Conservation (phyloP, 2,329 filamentous ascomycete species). For the Trichoderma cornu-damae region DNA sequence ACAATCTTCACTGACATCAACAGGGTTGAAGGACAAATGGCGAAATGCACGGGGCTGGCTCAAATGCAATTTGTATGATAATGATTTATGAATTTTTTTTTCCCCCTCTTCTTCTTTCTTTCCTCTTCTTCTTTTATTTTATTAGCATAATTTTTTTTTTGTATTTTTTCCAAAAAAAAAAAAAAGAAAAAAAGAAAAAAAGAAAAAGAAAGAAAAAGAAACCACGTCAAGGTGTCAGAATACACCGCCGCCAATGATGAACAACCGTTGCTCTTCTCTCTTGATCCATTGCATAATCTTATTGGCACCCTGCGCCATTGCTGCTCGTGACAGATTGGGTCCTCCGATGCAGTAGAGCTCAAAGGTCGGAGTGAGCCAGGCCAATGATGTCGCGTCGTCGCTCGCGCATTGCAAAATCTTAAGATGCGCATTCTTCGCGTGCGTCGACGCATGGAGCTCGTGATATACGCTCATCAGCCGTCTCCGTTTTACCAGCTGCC, state of each 20-base stretch:
- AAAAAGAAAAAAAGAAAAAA: too few species aligned
- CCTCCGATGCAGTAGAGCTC: constrained; percentile 95
- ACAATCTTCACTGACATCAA: not conserved
- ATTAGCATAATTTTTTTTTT: not conserved
- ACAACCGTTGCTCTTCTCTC: constrained; percentile 85
- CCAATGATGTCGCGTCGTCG: constrained; percentile 71
- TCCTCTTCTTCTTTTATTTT: too few species aligned
- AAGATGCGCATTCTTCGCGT: constrained; percentile 75
- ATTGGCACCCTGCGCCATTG: constrained; percentile 79
- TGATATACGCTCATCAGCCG: constrained; percentile 81
- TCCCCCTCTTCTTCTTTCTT: too few species aligned
- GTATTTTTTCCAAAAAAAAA: too few species aligned
- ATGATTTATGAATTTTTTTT: constrained; percentile 13
- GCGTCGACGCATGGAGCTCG: constrained; percentile 76
- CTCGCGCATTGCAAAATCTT: constrained; percentile 79
- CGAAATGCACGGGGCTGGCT: not conserved
- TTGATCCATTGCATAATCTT: constrained; percentile 88
- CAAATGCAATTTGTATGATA: constrained; percentile 18
- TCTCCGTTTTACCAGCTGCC: constrained; percentile 53
- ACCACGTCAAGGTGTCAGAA: constrained; percentile 47
- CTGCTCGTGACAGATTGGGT: constrained; percentile 57
- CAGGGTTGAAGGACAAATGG: not conserved
- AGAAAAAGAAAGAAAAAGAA: not conserved
- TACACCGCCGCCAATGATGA: constrained; percentile 96
- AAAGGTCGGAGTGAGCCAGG: constrained; percentile 86